Evolutionary conservation across 1,284 basidiomycete genomes (phyloP).

Genomic region (Ustilago sp.): DNA sequence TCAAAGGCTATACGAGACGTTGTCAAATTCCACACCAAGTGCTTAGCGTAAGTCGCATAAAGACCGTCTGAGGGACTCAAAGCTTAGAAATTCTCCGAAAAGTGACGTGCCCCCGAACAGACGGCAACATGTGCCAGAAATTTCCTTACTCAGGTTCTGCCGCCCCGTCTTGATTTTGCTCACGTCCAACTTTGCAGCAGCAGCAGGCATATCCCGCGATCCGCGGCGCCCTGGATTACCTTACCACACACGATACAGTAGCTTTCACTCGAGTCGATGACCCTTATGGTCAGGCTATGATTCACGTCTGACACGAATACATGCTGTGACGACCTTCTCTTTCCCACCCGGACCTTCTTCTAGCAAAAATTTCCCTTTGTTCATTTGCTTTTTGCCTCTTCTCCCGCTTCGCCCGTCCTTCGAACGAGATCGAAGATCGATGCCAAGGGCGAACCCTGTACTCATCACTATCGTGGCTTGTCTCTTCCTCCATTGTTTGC

Average conservation of each 20-base stretch:
- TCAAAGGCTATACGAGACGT: no score
- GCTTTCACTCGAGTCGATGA: not conserved
- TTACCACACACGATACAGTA: not conserved
- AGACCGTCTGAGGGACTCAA: not conserved
- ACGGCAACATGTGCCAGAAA: not conserved
- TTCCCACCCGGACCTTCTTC: not conserved
- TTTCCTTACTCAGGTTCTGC: not conserved
- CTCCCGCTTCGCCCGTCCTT: not conserved
- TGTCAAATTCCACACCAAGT: not conserved
- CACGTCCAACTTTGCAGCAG: slow-evolving; percentile 1
- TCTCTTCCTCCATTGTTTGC: not conserved
- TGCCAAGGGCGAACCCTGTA: slow-evolving; percentile 1
- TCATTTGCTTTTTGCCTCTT: not conserved
- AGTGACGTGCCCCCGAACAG: not conserved
- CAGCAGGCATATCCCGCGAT: slow-evolving; percentile 5
- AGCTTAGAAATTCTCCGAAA: not conserved
- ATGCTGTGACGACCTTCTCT: not conserved
- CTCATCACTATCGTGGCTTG: slow-evolving; percentile 1
- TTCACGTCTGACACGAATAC: slow-evolving; percentile 2
- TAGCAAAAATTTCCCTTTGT: not conserved
- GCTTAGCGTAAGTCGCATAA: not conserved
- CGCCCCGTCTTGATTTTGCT: not conserved
- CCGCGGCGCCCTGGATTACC: slow-evolving; percentile 7
- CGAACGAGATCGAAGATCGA: not conserved
- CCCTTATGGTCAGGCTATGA: not conserved